Percentiles rank a stretch among this genome's conserved stretches.
phyloP scores from a whole-genome alignment of 176 grass and related monocot genomes.

The Lolium multiflorum region DNA sequence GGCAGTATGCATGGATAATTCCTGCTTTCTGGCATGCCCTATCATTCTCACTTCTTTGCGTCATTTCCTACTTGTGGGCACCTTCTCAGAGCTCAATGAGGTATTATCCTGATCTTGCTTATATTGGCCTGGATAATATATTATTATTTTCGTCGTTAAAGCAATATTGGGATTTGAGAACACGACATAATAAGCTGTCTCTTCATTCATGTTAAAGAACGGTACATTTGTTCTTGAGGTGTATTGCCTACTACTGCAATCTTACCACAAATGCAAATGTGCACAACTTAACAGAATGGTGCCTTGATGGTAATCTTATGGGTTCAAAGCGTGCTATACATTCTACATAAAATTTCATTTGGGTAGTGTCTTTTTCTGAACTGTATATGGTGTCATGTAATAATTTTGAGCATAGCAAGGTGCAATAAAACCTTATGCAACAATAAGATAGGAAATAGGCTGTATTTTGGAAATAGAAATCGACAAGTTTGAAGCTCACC shows the following conservation, averaged over 20 bases:
- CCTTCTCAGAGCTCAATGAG: slow-evolving; percentile 95
- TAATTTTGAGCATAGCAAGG: slow-evolving; percentile 8
- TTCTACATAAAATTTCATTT: neutral
- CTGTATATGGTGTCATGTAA: neutral
- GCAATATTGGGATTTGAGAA: slow-evolving; percentile 4
- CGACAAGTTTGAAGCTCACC: slow-evolving; percentile 13
- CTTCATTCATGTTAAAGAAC: neutral
- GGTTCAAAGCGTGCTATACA: neutral
- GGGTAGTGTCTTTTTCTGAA: neutral
- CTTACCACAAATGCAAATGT: neutral
- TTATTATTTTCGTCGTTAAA: neutral
- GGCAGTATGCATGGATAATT: slow-evolving; percentile 97
- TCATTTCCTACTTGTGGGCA: slow-evolving; percentile 91
- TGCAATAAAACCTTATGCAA: neutral
- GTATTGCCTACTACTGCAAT: neutral
- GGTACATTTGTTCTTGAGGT: neutral
- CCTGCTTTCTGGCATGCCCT: slow-evolving; percentile 98
- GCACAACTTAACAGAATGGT: neutral
- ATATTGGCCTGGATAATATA: slow-evolving; percentile 34
- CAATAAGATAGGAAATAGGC: slow-evolving; percentile 10
- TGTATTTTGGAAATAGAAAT: neutral
- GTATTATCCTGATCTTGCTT: slow-evolving; percentile 44
- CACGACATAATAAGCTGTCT: neutral
- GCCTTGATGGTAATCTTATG: neutral
- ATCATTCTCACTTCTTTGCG: slow-evolving; percentile 93